phyloP scores from a whole-genome alignment of 2,329 filamentous ascomycete genomes.

The Phialophora chinensis region DNA sequence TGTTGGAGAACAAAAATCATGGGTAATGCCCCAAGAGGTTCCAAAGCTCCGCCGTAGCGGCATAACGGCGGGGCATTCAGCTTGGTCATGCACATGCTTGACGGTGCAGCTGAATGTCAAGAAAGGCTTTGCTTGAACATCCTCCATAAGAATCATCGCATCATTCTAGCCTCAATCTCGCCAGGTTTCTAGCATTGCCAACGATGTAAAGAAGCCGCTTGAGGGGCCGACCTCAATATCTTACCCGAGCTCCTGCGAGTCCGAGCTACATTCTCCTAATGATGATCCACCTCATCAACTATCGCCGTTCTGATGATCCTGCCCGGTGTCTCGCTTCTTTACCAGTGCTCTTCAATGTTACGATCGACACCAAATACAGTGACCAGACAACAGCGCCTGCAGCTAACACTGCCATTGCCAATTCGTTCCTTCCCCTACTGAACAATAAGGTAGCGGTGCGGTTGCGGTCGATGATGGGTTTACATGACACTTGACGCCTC shows the following conservation, averaged over 20 bases:
- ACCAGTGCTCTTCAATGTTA: neutral
- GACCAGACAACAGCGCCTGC: neutral
- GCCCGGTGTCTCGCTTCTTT: neutral
- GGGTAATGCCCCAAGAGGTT: too few relatives aligned
- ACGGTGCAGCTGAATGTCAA: neutral
- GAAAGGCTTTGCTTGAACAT: neutral
- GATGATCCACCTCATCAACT: neutral
- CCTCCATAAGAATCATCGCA: neutral
- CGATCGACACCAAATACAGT: neutral
- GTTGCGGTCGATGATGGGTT: neutral
- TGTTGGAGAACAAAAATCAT: neutral
- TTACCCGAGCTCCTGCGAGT: neutral
- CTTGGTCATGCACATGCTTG: neutral
- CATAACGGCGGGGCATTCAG: neutral
- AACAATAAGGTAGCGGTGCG: neutral
- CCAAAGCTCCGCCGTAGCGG: neutral
- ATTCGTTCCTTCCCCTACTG: neutral
- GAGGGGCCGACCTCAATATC: neutral
- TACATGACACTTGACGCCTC: constrained; percentile 11
- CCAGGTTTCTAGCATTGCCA: neutral
- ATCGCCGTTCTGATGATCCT: neutral
- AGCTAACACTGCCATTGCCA: constrained; percentile 6
- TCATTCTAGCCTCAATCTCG: neutral
- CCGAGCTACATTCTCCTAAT: neutral
- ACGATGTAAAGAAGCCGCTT: neutral